A percentile compares a stretch with the other conserved stretches of the same genome.
These are phyloP conservation scores for Groenewaldozyma sp. DNA, from an alignment of 1,139 yeast species.

Conservation along the genomic window DNA sequence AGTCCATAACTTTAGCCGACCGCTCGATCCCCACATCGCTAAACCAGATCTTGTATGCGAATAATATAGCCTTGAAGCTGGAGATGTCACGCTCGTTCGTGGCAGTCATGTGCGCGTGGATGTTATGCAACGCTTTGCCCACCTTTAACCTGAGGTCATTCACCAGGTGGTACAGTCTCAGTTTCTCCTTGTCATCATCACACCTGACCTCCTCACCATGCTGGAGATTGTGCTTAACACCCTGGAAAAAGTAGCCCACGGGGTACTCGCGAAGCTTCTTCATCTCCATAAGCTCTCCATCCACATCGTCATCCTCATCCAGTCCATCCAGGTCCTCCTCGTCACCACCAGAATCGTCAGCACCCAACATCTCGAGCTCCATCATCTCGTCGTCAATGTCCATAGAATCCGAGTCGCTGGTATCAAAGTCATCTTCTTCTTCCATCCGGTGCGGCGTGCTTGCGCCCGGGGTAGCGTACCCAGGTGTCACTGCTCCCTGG, in stretches of 20 bases:
- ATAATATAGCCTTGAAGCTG: conserved; percentile 54
- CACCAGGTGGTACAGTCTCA: conserved; percentile 48
- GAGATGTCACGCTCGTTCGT: conserved; percentile 61
- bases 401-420: conserved; percentile 4
- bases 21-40: conserved; percentile 76
- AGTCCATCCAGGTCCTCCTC: conserved; percentile 34
- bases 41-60: conserved; percentile 70
- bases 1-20: conserved; percentile 48
- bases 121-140: conserved; percentile 59
- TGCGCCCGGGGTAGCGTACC: conserved; percentile 6
- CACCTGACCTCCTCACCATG: conserved; percentile 29
- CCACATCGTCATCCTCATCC: conserved; percentile 31
- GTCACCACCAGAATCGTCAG: conserved; percentile 29
- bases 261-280: conserved; percentile 29
- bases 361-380: too few relatives aligned
- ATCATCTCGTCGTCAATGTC: conserved; percentile 15
- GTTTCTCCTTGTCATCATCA: too few relatives aligned
- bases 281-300: conserved; percentile 24
- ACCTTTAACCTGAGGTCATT: conserved; percentile 55
- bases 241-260: conserved; percentile 42
- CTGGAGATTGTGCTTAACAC: conserved; percentile 19
- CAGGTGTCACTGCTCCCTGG: conserved; percentile 15
- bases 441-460: conserved; percentile 7
- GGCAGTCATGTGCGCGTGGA: conserved; percentile 41
- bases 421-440: conserved; percentile 7